Conservation (phyloP, 106 monocot species). For the Posidonia australis region DNA sequence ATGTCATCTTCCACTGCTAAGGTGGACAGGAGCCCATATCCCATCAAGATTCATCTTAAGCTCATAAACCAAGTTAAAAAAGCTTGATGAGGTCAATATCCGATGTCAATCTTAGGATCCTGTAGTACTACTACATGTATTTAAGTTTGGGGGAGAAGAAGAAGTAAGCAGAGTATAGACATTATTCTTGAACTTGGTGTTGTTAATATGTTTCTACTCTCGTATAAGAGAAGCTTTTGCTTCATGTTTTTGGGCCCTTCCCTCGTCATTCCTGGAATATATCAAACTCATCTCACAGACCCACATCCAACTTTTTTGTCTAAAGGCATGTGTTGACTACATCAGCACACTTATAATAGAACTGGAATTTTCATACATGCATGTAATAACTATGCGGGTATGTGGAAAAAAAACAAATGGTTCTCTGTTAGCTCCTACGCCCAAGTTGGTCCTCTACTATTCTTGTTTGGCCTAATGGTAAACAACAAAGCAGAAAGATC, state of each 20-base stretch:
- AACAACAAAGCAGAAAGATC: too few relatives aligned
- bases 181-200: slow-evolving; percentile 1
- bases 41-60: neutral
- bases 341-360: neutral
- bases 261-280: slow-evolving; percentile 45
- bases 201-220: slow-evolving; percentile 5
- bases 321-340: slow-evolving; percentile 21
- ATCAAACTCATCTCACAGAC: slow-evolving; percentile 30
- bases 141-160: neutral
- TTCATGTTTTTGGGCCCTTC: slow-evolving; percentile 15
- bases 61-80: too few relatives aligned
- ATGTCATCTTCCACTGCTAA: neutral
- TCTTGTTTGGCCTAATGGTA: slow-evolving; percentile 1
- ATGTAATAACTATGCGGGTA: neutral
- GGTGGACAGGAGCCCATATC: neutral
- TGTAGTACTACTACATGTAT: neutral
- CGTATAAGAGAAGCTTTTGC: neutral
- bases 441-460: neutral
- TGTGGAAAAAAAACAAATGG: neutral
- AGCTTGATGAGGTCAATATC: too few relatives aligned
- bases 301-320: slow-evolving; percentile 40
- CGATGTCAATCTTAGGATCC: too few relatives aligned
- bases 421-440: neutral
- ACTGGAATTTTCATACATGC: neutral
- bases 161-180: neutral